These are phyloP conservation scores for Pulveroboletus sp. DNA, from an alignment of 768 basidiomycete genomes.

Conservation along the genomic window DNA sequence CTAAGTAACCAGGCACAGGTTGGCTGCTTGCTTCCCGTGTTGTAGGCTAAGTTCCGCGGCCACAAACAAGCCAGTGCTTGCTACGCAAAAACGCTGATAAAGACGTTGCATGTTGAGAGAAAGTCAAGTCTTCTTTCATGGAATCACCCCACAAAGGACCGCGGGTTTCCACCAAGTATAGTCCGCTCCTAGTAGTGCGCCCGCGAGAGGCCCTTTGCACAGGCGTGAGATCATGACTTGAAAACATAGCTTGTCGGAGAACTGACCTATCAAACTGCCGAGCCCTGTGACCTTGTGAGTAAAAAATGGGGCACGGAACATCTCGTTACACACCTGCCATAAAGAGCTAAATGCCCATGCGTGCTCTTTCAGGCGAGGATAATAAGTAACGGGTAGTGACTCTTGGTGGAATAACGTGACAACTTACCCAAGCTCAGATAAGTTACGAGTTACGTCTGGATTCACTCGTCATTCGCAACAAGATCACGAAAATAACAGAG, in stretches of 20 bases:
- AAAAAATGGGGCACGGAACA: not conserved
- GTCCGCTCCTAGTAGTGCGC: slow-evolving; percentile 47
- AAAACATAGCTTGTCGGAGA: not conserved
- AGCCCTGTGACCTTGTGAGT: slow-evolving; percentile 14
- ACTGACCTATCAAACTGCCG: slow-evolving; percentile 23
- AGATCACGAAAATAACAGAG: not conserved
- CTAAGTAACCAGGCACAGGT: not conserved
- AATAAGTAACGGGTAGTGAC: not conserved
- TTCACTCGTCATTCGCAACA: not conserved
- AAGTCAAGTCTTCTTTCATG: not conserved
- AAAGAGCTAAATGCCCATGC: slow-evolving; percentile 48
- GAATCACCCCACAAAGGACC: slow-evolving; percentile 43
- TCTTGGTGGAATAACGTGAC: not conserved
- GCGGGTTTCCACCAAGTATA: slow-evolving; percentile 57
- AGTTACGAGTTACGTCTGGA: slow-evolving; percentile 39
- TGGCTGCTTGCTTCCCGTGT: not conserved
- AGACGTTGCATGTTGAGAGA: not conserved
- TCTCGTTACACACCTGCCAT: slow-evolving; percentile 36
- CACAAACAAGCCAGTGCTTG: slow-evolving; percentile 14
- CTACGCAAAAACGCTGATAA: slow-evolving; percentile 16
- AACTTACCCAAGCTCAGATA: slow-evolving; percentile 47
- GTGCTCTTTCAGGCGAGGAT: slow-evolving; percentile 17
- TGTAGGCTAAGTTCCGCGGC: slow-evolving; percentile 7
- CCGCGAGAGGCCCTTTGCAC: slow-evolving; percentile 48
- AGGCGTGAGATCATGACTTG: slow-evolving; percentile 20